Base-by-base conservation (phyloP, 768 basidiomycete genomes). In the Rhodosporidiobolus sp. region DNA sequence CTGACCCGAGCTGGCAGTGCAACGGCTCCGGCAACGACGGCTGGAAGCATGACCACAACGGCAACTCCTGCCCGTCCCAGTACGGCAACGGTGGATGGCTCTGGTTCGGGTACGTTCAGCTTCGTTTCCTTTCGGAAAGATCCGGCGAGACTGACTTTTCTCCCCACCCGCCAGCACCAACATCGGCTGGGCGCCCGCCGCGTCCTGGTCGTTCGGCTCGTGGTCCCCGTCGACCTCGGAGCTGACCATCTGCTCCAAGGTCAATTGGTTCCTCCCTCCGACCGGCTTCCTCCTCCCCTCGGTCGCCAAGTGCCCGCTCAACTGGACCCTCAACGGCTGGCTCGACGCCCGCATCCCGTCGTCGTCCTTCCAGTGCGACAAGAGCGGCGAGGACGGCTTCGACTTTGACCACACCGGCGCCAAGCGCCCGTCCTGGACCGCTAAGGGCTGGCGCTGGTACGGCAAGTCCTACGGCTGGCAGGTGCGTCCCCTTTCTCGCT, bases 351-450 rank as follows among this genome's bases (percentile, higher is more conserved):
- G 58, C 58, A 59, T 45, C n/a, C 58, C 58, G 2, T 59, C 58
- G 38, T 9, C 26, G 6, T 30, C 24, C 26, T 46, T 26, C n/a
- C 26, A 14, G 10, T 59, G 58, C 58, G 38, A n/a, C 43, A 38
- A 20, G 8, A 24, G 9, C 19, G 56, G 56, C 35, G 8, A 38
- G 11, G 56, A 58, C 35, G 56, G 56, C 34, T 58, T 58, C 35
- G 56, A 58, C 58, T 59, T 59, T 22, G 58, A 59, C 58, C 58
- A 59, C 58, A 20, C 4, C 4, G 58, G 58, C 43, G 28, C 26
- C 43, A n/a, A 38, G 24, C 58, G 58, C 22, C 58, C 58, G 10
- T 11, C 38, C 16, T 59, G 58, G 58, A 46, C 58, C 14, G 38
- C 38, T 5, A 14, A 45, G 43, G 58, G 58, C 32, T 57, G 56